These are phyloP conservation scores for Krasilnikovozyma curviuscula DNA, from an alignment of 768 basidiomycete species.

Conservation along the genomic window DNA sequence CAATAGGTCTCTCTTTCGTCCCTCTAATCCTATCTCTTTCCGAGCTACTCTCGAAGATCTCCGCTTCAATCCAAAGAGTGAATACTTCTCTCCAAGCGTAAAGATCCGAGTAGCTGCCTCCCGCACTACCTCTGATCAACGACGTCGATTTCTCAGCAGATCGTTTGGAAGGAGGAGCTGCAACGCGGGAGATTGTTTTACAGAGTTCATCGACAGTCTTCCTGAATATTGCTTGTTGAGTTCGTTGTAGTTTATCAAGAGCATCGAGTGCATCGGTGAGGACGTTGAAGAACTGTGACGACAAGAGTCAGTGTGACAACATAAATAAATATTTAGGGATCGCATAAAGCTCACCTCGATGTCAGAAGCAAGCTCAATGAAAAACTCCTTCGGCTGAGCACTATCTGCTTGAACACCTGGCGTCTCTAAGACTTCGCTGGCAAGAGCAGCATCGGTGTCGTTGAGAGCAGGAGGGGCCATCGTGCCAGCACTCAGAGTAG, in stretches of 20 bases:
- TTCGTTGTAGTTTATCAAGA: conserved; percentile 31
- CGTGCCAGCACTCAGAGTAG: background rate
- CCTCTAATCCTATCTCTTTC: conserved; percentile 43
- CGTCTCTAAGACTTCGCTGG: background rate
- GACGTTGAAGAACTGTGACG: conserved; percentile 44
- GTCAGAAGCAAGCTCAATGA: conserved; percentile 11
- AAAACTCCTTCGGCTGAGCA: conserved; percentile 4
- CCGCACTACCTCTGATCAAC: conserved; percentile 2
- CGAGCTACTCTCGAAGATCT: conserved; percentile 57
- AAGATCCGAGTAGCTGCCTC: conserved; percentile 37
- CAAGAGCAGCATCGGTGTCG: background rate
- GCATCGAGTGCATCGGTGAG: conserved; percentile 39
- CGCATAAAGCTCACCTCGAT: conserved; percentile 1
- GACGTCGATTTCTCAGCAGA: background rate
- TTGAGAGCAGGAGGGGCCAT: background rate
- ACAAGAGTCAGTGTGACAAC: background rate
- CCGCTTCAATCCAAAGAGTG: conserved; percentile 60
- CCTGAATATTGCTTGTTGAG: conserved; percentile 37
- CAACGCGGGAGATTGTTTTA: conserved; percentile 19
- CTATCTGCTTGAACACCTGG: background rate
- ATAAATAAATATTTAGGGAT: background rate
- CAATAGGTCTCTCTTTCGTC: conserved; percentile 48
- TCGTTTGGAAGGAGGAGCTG: background rate
- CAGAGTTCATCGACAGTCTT: conserved; percentile 33
- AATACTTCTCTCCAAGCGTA: conserved; percentile 84